Base-by-base conservation (phyloP, 1,284 basidiomycete species). In the Wallemia hederae region DNA sequence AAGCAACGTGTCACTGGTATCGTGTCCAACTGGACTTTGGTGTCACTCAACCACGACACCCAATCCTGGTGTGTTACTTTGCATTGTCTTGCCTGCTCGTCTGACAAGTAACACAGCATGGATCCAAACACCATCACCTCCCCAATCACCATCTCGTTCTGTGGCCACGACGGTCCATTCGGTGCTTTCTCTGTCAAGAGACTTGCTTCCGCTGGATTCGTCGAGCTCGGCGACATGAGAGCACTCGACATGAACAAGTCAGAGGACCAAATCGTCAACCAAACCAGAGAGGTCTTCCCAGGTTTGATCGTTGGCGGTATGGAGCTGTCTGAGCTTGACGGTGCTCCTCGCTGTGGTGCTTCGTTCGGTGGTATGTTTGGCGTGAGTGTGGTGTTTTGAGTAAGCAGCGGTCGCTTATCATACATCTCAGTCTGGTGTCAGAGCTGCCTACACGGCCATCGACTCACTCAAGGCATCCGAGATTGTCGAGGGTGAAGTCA, bases 11-110 rank as follows among this genome's bases (percentile, higher is more conserved):
- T 87, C 58, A 77, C 81, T n/a, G 85, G 84, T 34, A 83, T 87
- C 27, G 84, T 87, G 2, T 83, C 82, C 61, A 87, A 88, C 75
- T 88, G 82, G 82, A 85, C 82, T 26, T 77, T 85, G 60, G 83
- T 86, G 61, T 78, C 82, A 17, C 76, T 86, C 62, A 84, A 85
- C 71, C 83, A 86, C 69, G 81, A 60, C 27, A 57, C 62, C 14
- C 59, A 61, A 60, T 61, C 33, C 24, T 59, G 55, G 55, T 29
- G 28, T 58, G 39, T 24, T 29, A 57, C 0, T 55, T 61, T 7
- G 11, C 14, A 15, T 49, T 14, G 5, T 22, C 3, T 49, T 9
- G n/a, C 5, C 5, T 9, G 11, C 5, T 11, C 22, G 11, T 49
- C 39, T 7, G 60, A 62, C 49, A 64, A 62, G 2, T 81, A 86